Base-by-base conservation (phyloP, 1,139 yeast genomes). In the Pichia sp. region DNA sequence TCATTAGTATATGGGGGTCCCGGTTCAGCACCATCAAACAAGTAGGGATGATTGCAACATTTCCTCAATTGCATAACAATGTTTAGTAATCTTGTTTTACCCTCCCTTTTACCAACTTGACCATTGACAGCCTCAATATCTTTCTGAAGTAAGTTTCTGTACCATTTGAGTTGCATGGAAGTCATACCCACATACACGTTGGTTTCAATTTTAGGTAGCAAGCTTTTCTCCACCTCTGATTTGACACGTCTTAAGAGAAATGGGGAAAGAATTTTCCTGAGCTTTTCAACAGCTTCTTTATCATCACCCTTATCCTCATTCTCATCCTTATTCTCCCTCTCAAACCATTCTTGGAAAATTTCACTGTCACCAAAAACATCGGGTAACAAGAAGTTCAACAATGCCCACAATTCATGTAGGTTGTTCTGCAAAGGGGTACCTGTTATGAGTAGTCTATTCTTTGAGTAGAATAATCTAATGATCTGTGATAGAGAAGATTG, bases 1-100 rank as follows among this genome's bases (percentile, higher is more conserved):
- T 88, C 98, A 1, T 96, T 91, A 3, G 97, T 88, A 55, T 73
- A 91, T 1, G 98, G 98, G 3, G 98, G 98, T 9, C 98, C 98
- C 0, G 97, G 97, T 58, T 91, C 98, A 1, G 98, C 98, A 27
- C 98, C 97, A 56, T 91, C 97, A 52, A 91, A 91, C 34, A 91
- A 64, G 58, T 91, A 91, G 0, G 98, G 98, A 60, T 91, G 98
- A 53, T 91, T 91, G 59, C 97, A 91, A 59, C 97, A 91, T 59
- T 91, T 91, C 50, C 97, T 72, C 46, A 91, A 67, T 59, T 91
- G 98, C 98, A 91, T 91, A 14, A 91, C 96, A 51, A 91, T 87
- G 53, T 91, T 91, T 37, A 91, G 66, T 42, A 91, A 66, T 39
- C 97, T 69, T 2, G 96, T 88, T 55, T 88, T 88, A 9, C 93